Conservation (phyloP, 1,284 basidiomycete species). For the Cryptococcus floricola region DNA sequence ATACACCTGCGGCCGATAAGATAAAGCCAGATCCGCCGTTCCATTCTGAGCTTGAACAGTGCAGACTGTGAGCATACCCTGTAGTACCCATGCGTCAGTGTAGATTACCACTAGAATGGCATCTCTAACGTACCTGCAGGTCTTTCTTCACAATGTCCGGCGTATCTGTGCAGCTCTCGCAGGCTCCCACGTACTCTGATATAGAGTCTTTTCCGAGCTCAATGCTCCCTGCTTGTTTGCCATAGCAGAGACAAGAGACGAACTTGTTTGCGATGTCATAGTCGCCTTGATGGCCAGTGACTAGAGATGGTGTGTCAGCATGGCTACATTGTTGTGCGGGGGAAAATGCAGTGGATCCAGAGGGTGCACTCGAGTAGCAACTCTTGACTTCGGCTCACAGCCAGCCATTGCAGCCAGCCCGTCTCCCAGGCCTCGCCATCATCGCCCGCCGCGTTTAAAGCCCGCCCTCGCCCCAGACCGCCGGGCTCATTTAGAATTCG, state of each 20-base stretch:
- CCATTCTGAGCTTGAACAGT: slow-evolving; percentile 31
- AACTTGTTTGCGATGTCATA: not conserved
- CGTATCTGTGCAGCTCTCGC: not conserved
- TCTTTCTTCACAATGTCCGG: not conserved
- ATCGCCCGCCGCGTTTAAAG: no score
- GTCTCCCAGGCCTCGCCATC: no score
- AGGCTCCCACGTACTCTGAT: not conserved
- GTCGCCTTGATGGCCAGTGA: not conserved
- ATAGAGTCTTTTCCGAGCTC: not conserved
- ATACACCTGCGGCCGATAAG: slow-evolving; percentile 31
- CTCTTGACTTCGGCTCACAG: no score
- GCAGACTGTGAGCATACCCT: slow-evolving; percentile 30
- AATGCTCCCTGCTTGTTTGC: not conserved
- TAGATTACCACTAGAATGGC: not conserved
- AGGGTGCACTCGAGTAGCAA: no score
- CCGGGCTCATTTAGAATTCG: no score
- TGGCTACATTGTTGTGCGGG: no score
- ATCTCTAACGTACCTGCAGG: not conserved
- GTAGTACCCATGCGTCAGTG: not conserved
- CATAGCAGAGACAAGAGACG: not conserved
- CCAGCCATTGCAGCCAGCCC: no score
- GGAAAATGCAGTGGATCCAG: no score
- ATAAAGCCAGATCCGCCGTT: slow-evolving; percentile 25
- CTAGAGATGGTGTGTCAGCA: not conserved
- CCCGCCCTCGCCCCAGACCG: no score